Evolutionary conservation across 1,139 yeast species (phyloP).

Genomic region (Yamadazyma membranifaciens): DNA sequence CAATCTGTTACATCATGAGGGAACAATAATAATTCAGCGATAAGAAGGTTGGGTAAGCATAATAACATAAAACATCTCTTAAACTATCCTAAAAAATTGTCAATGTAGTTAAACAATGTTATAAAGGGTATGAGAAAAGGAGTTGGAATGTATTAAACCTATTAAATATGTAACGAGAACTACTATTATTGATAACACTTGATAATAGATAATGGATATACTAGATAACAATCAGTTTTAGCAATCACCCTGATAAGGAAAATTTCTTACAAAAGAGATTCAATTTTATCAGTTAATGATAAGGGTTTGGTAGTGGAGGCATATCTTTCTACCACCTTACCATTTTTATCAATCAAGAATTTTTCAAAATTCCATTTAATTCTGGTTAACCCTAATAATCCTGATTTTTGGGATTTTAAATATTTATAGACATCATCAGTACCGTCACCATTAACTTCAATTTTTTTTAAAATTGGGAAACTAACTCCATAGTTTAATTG

Average conservation of each 20-base stretch:
- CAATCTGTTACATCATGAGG: no score
- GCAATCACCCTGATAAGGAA: no score
- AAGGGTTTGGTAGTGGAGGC: conserved; percentile 43
- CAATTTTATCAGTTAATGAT: conserved; percentile 35
- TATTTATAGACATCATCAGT: conserved; percentile 79
- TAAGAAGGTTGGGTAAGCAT: no score
- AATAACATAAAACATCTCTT: no score
- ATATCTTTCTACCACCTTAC: conserved; percentile 45
- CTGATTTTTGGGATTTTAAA: conserved; percentile 57
- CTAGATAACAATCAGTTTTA: no score
- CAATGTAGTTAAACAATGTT: no score
- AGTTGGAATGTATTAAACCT: neutral
- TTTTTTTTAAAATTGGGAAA: conserved; percentile 84
- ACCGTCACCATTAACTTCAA: conserved; percentile 83
- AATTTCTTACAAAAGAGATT: conserved; percentile 31
- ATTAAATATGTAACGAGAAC: no score
- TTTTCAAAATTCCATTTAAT: conserved; percentile 54
- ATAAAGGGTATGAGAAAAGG: neutral
- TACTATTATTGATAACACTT: no score
- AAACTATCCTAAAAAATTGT: no score
- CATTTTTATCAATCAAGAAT: conserved; percentile 44
- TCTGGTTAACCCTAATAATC: conserved; percentile 44
- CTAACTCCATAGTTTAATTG: conserved; percentile 53
- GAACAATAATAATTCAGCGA: no score
- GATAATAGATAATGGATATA: no score